phyloP scores from a whole-genome alignment of 768 basidiomycete species.

The Trametes cubensis region DNA sequence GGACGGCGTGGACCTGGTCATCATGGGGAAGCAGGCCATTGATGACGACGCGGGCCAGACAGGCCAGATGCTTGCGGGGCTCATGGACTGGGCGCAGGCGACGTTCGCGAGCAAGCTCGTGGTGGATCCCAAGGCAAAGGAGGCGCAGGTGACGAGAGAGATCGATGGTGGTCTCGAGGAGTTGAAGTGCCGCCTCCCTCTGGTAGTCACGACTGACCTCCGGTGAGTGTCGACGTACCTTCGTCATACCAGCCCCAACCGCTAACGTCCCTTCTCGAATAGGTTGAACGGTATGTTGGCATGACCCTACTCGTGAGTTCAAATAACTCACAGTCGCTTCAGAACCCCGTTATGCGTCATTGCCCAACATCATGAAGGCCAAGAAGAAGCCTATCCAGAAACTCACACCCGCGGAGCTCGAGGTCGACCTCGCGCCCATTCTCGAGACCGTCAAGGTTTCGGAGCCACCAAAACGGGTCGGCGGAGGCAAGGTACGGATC shows the following conservation, averaged over 20 bases:
- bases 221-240: slow-evolving; percentile 52
- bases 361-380: slow-evolving; percentile 99
- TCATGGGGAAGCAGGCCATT: slow-evolving; percentile 97
- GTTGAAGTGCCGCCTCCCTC: slow-evolving; percentile 75
- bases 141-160: slow-evolving; percentile 79
- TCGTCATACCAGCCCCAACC: not conserved
- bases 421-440: slow-evolving; percentile 79
- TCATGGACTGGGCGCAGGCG: slow-evolving; percentile 91
- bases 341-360: slow-evolving; percentile 97
- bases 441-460: slow-evolving; percentile 86
- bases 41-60: slow-evolving; percentile 96
- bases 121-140: slow-evolving; percentile 62
- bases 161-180: slow-evolving; percentile 94
- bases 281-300: slow-evolving; percentile 70
- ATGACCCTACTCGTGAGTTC: not conserved
- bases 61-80: slow-evolving; percentile 95
- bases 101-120: slow-evolving; percentile 92
- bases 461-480: slow-evolving; percentile 88
- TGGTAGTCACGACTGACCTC: slow-evolving; percentile 91
- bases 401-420: slow-evolving; percentile 74
- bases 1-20: slow-evolving; percentile 77
- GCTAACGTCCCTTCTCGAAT: slow-evolving; percentile 2
- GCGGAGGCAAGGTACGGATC: slow-evolving; percentile 80
- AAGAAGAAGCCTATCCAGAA: slow-evolving; percentile 97
- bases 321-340: slow-evolving; percentile 4